phyloP scores from a whole-genome alignment of 1,284 basidiomycete genomes.

The Ganoderma multipileum region DNA sequence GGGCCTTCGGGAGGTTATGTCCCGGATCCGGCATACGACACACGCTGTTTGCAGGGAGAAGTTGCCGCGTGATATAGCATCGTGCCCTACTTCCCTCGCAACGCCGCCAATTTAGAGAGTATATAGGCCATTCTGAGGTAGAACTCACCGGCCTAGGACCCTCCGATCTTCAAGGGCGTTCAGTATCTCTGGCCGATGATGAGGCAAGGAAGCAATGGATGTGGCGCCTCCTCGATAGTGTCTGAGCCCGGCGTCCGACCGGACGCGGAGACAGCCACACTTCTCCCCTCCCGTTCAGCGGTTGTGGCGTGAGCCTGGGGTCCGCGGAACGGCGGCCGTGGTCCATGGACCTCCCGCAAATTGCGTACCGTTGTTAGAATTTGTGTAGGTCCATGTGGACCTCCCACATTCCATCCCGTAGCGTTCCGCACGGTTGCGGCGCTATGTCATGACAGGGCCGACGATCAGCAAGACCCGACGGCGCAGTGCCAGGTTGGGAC shows the following conservation, averaged over 20 bases:
- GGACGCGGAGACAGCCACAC: conserved; percentile 5
- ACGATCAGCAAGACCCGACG: neutral
- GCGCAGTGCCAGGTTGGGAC: neutral
- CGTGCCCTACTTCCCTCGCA: neutral
- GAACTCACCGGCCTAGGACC: neutral
- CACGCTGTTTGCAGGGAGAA: neutral
- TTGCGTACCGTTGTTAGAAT: neutral
- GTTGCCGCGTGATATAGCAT: neutral
- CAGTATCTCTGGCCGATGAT: conserved; percentile 3
- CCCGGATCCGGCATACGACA: neutral
- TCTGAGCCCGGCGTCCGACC: conserved; percentile 3
- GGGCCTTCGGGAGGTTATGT: neutral
- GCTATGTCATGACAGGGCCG: neutral
- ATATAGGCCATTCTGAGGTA: neutral
- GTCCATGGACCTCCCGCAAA: conserved; percentile 2
- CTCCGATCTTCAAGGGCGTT: neutral
- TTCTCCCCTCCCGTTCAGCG: neutral
- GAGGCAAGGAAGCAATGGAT: neutral
- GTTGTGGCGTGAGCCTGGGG: neutral
- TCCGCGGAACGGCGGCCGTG: neutral
- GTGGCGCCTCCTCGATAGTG: neutral
- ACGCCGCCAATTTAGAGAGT: neutral
- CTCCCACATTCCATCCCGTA: neutral
- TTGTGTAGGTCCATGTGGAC: neutral
- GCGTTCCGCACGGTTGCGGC: neutral